Conservation (phyloP, 1,284 basidiomycete genomes). For the Moniliella sp. region DNA sequence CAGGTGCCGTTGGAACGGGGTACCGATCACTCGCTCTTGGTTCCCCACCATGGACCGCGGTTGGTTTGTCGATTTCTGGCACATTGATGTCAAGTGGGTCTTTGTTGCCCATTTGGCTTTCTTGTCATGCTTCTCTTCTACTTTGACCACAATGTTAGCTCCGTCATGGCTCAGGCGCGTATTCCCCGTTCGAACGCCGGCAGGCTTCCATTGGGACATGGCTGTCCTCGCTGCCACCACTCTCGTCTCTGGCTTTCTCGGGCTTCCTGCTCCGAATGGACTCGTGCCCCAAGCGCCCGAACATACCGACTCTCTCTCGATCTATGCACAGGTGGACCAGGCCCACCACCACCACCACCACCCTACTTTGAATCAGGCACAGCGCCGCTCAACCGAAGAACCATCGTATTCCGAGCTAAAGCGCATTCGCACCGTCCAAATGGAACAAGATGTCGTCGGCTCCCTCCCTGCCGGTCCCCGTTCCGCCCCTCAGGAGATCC, state of each 20-base stretch:
- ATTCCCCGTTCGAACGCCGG: conserved; percentile 71
- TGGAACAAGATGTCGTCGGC: conserved; percentile 24
- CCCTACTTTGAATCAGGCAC: background rate
- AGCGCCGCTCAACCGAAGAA: no score
- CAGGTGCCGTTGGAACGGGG: conserved; percentile 35
- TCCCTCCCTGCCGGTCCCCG: background rate
- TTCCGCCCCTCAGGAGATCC: conserved; percentile 7
- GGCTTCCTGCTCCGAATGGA: background rate
- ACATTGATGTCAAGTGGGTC: conserved; percentile 69
- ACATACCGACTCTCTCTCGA: conserved; percentile 55
- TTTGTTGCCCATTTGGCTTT: conserved; percentile 50
- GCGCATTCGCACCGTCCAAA: background rate
- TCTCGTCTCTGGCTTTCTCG: conserved; percentile 63
- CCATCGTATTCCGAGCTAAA: no score
- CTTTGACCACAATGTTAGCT: conserved; percentile 47
- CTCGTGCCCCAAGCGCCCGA: conserved; percentile 35
- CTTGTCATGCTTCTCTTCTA: conserved; percentile 33
- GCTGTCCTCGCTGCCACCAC: conserved; percentile 72
- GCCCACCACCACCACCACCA: background rate
- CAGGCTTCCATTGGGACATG: conserved; percentile 60
- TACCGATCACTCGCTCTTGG: conserved; percentile 29
- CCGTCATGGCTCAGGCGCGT: conserved; percentile 69
- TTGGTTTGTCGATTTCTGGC: conserved; percentile 81
- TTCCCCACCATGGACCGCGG: conserved; percentile 48
- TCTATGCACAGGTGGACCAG: conserved; percentile 43